phyloP scores from a whole-genome alignment of 495 filamentous ascomycete species.

The Echria macrotheca region DNA sequence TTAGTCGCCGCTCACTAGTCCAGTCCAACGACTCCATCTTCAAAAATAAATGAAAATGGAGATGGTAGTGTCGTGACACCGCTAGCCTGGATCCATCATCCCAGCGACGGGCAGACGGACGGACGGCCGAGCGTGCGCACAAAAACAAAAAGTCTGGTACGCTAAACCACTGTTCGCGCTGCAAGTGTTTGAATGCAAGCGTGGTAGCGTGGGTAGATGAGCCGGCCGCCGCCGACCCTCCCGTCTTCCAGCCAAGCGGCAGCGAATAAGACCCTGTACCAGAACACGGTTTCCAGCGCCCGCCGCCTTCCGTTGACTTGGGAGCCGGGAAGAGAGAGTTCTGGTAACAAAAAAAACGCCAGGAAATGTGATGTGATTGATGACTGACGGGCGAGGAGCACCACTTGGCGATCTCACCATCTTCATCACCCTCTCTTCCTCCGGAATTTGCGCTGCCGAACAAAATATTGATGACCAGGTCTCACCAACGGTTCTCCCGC shows the following conservation, averaged over 20 bases:
- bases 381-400: no score
- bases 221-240: background rate
- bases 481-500: no score
- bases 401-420: no score
- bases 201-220: background rate
- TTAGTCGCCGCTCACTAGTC: no score
- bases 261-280: constrained; percentile 11
- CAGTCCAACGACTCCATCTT: no score
- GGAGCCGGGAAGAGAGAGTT: background rate
- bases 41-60: no score
- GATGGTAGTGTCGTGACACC: no score
- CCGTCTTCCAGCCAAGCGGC: constrained; percentile 8
- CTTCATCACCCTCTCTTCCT: background rate
- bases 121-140: constrained; percentile 7
- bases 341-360: background rate
- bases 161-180: background rate
- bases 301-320: background rate
- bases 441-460: no score
- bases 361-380: background rate
- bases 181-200: background rate
- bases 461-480: background rate
- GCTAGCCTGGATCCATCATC: background rate
- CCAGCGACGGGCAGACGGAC: background rate
- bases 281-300: background rate
- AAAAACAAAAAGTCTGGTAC: background rate